These are phyloP conservation scores for Phytophthora crassamura DNA, from an alignment of 352 stramenopile species.

Conservation along the genomic window DNA sequence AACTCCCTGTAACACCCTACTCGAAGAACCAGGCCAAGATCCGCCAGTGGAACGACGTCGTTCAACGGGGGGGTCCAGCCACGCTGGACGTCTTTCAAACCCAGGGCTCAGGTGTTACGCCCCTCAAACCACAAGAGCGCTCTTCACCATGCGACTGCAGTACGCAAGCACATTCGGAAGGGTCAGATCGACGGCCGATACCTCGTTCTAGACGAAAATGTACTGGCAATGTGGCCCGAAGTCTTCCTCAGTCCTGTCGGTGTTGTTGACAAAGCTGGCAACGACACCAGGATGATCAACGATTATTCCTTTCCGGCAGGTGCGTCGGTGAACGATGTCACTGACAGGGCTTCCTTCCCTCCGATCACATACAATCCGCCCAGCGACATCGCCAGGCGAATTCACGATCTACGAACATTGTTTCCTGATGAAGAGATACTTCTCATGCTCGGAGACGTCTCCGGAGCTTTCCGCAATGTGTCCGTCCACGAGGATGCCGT, in stretches of 20 bases:
- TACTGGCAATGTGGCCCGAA: background rate
- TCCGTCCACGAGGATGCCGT: slow-evolving; percentile 14
- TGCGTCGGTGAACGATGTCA: no score
- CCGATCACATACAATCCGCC: background rate
- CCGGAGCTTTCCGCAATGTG: slow-evolving; percentile 39
- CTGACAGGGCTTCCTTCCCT: no score
- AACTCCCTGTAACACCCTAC: no score
- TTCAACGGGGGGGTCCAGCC: background rate
- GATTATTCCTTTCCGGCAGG: background rate
- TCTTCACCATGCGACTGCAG: background rate
- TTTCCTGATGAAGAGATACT: slow-evolving; percentile 8
- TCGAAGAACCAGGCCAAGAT: no score
- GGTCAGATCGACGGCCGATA: background rate
- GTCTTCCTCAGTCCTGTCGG: no score
- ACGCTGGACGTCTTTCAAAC: background rate
- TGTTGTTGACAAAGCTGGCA: no score
- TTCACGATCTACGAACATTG: background rate
- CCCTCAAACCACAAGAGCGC: background rate
- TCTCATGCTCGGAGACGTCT: slow-evolving; percentile 34
- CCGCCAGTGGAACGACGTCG: background rate
- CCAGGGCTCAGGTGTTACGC: background rate
- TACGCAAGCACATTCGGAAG: background rate
- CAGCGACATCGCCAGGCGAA: background rate
- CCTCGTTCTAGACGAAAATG: background rate
- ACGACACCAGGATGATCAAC: background rate